A percentile compares a stretch with the other conserved stretches of the same genome.
These are phyloP conservation scores for Annulohypoxylon bovei DNA, from an alignment of 495 filamentous ascomycete species.

Conservation along the genomic window DNA sequence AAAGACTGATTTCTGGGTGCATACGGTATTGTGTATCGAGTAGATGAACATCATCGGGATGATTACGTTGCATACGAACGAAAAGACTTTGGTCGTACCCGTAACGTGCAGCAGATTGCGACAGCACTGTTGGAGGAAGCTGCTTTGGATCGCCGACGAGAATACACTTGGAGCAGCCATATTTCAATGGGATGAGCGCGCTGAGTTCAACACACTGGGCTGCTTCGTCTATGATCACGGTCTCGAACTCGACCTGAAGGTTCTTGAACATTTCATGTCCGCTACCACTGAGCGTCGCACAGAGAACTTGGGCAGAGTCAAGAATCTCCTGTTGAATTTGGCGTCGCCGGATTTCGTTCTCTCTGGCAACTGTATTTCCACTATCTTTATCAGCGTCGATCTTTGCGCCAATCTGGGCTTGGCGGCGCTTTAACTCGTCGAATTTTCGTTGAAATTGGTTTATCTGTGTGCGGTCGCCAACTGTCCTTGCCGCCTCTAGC, in stretches of 20 bases:
- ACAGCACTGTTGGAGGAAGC: slow-evolving; percentile 93
- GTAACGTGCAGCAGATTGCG: slow-evolving; percentile 88
- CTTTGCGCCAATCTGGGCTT: slow-evolving; percentile 73
- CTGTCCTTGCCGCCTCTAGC: slow-evolving; percentile 74
- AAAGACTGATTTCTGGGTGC: slow-evolving; percentile 93
- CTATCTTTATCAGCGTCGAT: slow-evolving; percentile 88
- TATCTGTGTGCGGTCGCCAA: slow-evolving; percentile 63
- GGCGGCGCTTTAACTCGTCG: slow-evolving; percentile 78
- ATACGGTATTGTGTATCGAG: slow-evolving; percentile 98
- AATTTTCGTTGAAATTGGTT: slow-evolving; percentile 79
- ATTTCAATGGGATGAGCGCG: slow-evolving; percentile 95
- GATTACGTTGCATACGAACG: slow-evolving; percentile 95
- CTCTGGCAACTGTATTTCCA: slow-evolving; percentile 76
- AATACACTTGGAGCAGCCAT: slow-evolving; percentile 95
- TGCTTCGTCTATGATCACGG: slow-evolving; percentile 97
- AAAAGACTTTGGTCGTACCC: slow-evolving; percentile 98
- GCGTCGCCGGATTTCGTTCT: slow-evolving; percentile 85
- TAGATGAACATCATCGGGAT: slow-evolving; percentile 88
- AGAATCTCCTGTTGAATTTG: slow-evolving; percentile 91
- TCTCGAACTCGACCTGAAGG: slow-evolving; percentile 95
- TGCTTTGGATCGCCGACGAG: slow-evolving; percentile 98
- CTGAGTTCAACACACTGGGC: slow-evolving; percentile 98
- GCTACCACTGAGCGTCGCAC: slow-evolving; percentile 92
- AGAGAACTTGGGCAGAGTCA: slow-evolving; percentile 89
- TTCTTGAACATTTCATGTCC: slow-evolving; percentile 98